A percentile compares a stretch with the other conserved stretches of the same genome.
These are phyloP conservation scores for Claviceps spartinae DNA, from an alignment of 2,329 filamentous ascomycete species.

Conservation along the genomic window DNA sequence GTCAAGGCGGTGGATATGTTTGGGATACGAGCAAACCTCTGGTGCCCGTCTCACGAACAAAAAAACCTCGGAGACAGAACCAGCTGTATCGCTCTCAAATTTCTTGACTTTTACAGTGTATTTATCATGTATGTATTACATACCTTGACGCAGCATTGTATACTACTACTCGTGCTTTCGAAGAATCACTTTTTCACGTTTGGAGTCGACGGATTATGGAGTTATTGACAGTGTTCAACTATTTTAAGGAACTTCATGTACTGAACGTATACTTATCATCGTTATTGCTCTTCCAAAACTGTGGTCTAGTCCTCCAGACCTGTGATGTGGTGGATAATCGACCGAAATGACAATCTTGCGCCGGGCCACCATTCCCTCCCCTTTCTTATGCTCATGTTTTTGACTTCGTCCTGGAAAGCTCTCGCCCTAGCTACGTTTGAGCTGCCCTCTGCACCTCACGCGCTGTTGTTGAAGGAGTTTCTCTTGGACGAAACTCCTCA, in stretches of 20 bases:
- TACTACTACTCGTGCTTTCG: background rate
- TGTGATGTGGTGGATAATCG: background rate
- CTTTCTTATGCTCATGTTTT: background rate
- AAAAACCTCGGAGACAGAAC: background rate
- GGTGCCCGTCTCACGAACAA: background rate
- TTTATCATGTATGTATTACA: background rate
- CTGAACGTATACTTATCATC: slow-evolving; percentile 7
- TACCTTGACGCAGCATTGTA: too few relatives aligned
- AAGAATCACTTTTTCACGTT: background rate
- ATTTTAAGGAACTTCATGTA: slow-evolving; percentile 6
- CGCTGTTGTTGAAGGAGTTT: background rate
- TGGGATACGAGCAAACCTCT: slow-evolving; percentile 19
- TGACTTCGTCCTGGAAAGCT: background rate
- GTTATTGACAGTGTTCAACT: slow-evolving; percentile 1
- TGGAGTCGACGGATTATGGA: background rate
- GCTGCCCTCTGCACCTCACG: background rate
- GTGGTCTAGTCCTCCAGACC: background rate
- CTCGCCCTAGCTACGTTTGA: background rate
- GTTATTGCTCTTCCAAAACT: slow-evolving; percentile 7
- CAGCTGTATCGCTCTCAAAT: too few relatives aligned
- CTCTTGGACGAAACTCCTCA: background rate
- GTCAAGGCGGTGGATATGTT: slow-evolving; percentile 14
- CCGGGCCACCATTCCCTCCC: background rate
- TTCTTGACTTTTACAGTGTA: background rate
- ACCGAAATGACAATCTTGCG: background rate